Percentiles rank a stretch among this genome's conserved stretches.
phyloP scores from a whole-genome alignment of 441 rosid species.

The Oxalis stricta region DNA sequence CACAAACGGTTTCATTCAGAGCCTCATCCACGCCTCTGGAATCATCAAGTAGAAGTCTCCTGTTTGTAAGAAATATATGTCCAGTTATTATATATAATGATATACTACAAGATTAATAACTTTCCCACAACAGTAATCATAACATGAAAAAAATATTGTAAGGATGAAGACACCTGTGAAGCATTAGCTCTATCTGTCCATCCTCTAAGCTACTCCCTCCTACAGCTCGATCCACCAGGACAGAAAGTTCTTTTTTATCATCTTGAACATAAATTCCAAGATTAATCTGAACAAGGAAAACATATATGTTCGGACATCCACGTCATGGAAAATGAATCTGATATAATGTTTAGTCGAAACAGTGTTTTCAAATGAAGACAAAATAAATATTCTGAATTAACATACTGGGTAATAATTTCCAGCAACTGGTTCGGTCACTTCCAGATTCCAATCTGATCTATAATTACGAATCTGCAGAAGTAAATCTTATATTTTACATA shows the following conservation, averaged over 20 bases:
- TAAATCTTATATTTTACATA: neutral
- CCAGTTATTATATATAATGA: neutral
- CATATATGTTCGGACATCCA: neutral
- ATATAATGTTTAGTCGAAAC: neutral
- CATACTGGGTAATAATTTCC: constrained; percentile 98
- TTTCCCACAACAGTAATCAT: neutral
- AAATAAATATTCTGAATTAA: too few relatives aligned
- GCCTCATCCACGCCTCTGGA: constrained; percentile 85
- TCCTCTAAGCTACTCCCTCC: constrained; percentile 89
- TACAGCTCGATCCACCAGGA: constrained; percentile 80
- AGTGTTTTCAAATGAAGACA: too few relatives aligned
- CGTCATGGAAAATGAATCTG: neutral
- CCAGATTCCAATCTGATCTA: constrained; percentile 84
- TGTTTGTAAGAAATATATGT: constrained; percentile 15
- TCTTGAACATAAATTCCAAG: constrained; percentile 83
- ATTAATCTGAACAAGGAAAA: constrained; percentile 48
- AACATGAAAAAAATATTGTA: too few relatives aligned
- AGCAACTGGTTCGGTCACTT: constrained; percentile 87
- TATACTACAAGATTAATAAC: neutral
- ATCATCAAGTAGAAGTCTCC: constrained; percentile 94
- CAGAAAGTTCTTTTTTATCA: constrained; percentile 56
- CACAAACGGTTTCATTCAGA: constrained; percentile 84
- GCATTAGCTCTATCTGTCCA: constrained; percentile 95
- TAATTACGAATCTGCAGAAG: constrained; percentile 84
- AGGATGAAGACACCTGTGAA: constrained; percentile 49